Evolutionary conservation across 208 protist genomes (phyloP).

Genomic region (Borovskyia barvae): DNA sequence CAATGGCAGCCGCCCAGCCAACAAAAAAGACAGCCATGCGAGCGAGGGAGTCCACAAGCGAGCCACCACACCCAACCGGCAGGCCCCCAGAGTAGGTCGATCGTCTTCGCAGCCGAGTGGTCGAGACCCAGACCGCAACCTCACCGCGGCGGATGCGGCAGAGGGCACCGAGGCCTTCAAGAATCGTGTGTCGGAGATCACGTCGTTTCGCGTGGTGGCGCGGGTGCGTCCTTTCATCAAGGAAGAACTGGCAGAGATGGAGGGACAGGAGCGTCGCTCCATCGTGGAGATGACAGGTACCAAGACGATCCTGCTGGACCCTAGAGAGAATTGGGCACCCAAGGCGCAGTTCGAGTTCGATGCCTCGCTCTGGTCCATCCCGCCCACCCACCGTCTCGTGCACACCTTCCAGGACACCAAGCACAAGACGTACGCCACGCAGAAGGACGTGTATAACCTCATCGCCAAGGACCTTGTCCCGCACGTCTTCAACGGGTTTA

Average conservation of each 20-base stretch:
- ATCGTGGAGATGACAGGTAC: conserved; percentile 89
- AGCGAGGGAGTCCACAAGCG: no score
- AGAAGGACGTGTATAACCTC: conserved; percentile 89
- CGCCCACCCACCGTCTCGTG: conserved; percentile 73
- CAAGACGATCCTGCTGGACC: conserved; percentile 87
- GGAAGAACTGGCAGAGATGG: conserved; percentile 87
- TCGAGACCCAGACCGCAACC: conserved; percentile 26
- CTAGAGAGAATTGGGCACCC: conserved; percentile 78
- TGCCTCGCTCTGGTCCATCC: conserved; percentile 89
- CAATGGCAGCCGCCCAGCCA: background rate
- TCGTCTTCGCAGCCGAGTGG: background rate
- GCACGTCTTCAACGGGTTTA: conserved; percentile 92
- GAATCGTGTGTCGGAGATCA: conserved; percentile 83
- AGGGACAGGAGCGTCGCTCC: conserved; percentile 77
- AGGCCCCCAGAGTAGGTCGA: background rate
- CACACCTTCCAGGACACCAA: conserved; percentile 83
- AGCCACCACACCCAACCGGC: conserved; percentile 5
- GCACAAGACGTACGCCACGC: conserved; percentile 71
- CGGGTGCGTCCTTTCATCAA: conserved; percentile 87
- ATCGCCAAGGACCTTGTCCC: conserved; percentile 90
- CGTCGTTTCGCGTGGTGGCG: conserved; percentile 80
- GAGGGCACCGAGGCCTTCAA: conserved; percentile 76
- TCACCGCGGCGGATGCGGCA: conserved; percentile 46
- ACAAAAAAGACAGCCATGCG: background rate
- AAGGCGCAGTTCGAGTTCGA: conserved; percentile 92